These are phyloP conservation scores for Hericium alpestre DNA, from an alignment of 768 basidiomycete species.

Conservation along the genomic window DNA sequence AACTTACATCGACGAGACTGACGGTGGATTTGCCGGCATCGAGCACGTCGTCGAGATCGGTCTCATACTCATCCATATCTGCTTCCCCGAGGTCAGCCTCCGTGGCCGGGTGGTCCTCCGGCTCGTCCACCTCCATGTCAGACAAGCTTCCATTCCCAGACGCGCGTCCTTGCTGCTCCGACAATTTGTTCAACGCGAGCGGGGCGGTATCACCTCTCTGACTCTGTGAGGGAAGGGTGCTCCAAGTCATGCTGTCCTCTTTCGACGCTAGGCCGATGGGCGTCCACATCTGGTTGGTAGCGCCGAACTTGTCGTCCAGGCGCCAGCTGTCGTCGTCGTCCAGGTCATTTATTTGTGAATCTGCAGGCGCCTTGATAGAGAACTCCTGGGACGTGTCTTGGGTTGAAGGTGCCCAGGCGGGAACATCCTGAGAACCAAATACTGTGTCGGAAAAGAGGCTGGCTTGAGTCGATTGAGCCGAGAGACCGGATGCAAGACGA, in stretches of 20 bases:
- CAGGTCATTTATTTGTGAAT: conserved; percentile 24
- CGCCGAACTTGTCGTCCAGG: conserved; percentile 51
- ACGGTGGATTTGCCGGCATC: conserved; percentile 28
- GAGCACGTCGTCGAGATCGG: conserved; percentile 25
- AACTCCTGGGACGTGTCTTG: conserved; percentile 38
- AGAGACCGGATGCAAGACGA: conserved; percentile 20
- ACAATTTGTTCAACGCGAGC: neutral
- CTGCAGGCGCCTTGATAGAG: neutral
- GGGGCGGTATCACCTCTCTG: conserved; percentile 23
- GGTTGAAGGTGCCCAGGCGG: conserved; percentile 47
- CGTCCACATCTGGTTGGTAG: conserved; percentile 48
- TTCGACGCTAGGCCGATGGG: conserved; percentile 40
- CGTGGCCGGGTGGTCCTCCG: conserved; percentile 4
- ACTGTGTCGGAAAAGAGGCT: conserved; percentile 39
- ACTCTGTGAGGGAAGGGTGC: conserved; percentile 52
- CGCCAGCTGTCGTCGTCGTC: conserved; percentile 69
- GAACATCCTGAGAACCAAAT: conserved; percentile 35
- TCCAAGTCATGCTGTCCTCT: conserved; percentile 73
- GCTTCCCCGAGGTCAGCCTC: conserved; percentile 19
- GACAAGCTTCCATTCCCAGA: neutral
- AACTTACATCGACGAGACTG: conserved; percentile 32
- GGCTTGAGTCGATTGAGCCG: conserved; percentile 45
- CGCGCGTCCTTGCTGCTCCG: neutral
- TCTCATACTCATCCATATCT: conserved; percentile 27
- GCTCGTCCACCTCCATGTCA: conserved; percentile 10